These are phyloP conservation scores for Citrullus colocynthis DNA, from an alignment of 306 rosid genomes.

Conservation along the genomic window DNA sequence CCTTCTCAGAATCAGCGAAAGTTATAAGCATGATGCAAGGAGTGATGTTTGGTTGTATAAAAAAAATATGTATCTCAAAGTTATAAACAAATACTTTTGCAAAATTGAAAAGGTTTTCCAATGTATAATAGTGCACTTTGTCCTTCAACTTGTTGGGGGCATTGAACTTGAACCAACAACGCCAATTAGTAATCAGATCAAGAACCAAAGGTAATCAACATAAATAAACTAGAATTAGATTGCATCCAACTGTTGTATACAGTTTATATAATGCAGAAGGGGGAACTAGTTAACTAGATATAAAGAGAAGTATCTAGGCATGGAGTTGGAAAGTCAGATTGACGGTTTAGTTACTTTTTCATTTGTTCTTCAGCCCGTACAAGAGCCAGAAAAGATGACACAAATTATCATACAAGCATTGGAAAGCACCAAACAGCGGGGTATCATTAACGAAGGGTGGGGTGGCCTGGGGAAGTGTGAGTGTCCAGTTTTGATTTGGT, in stretches of 20 bases:
- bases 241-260: not conserved
- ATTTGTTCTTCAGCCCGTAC: constrained; percentile 62
- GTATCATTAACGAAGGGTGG: constrained; percentile 98
- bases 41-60: not conserved
- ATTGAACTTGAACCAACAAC: not conserved
- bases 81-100: not conserved
- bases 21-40: too few species aligned
- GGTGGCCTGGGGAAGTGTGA: constrained; percentile 96
- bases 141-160: not conserved
- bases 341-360: not conserved
- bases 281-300: not conserved
- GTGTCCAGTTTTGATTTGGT: constrained; percentile 14
- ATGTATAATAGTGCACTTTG: not conserved
- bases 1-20: too few species aligned
- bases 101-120: not conserved
- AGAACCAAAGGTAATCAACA: not conserved
- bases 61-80: not conserved
- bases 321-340: not conserved
- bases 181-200: not conserved
- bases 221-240: not conserved
- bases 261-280: not conserved
- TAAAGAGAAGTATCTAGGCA: not conserved
- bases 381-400: constrained; percentile 92
- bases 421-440: constrained; percentile 81
- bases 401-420: constrained; percentile 79